Base-by-base conservation (phyloP, 2,329 filamentous ascomycete genomes). In the Pseudocercospora pini-densiflorae region DNA sequence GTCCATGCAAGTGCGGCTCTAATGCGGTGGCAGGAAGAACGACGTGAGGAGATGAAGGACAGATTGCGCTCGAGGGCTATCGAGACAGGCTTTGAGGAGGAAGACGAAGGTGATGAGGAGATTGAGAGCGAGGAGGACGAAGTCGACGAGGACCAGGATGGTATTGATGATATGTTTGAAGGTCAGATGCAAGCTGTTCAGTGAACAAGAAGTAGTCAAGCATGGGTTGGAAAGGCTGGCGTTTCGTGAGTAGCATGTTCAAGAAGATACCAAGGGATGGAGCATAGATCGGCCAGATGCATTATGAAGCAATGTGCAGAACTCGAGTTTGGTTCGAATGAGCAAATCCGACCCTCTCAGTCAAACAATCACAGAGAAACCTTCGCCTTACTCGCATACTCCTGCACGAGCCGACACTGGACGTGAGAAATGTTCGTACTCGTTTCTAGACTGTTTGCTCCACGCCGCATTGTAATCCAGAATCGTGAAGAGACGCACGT, bases 1-100 rank as follows among this genome's bases (percentile, higher is more conserved):
- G 93, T 99, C 5, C 95, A 99, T 81, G 92, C 93, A 4, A 87
- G 91, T 16, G 94, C 95, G 0, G 90, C 94, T 2, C 84, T 99
- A 72, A 89, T 93, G 72, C 88, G 95, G 74, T 99, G 95, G 95
- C 95, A 99, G 81, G 90, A 92, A 76, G 85, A 85, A 53, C 88
- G 92, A 77, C 86, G 93, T 67, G 90, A 94, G 63, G 89, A 93
- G 55, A 93, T 97, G 90, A 90, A 93, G 74, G 86, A 88, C 62
- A 86, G 94, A 49, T 83, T 99, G 70, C 85, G 90, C 72, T 88
- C 89, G 68, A 80, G 82, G 36, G 83, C 83, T 33, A 85, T 97
- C 14, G 92, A 97, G 67, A 90, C 89, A 65, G 91, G 91, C 0
- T 97, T 97, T 75, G 88, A 91, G 74, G 90, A 92, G 21, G 88